Evolutionary conservation across 2,329 filamentous ascomycete genomes (phyloP).

Genomic region (Mycogone perniciosa): DNA sequence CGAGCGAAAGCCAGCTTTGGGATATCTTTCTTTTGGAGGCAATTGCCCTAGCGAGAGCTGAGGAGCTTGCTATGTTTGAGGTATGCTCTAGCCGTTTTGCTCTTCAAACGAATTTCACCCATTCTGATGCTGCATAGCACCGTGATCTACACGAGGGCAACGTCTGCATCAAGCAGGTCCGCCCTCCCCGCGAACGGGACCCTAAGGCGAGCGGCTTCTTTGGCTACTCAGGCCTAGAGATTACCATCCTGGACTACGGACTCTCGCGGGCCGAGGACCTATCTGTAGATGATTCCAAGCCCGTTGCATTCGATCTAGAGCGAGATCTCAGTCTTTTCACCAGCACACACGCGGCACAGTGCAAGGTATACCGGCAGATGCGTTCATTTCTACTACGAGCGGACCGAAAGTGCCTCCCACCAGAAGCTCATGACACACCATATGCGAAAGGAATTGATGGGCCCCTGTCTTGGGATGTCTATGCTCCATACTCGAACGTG

Average conservation of each 20-base stretch:
- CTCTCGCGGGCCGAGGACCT: conserved; percentile 51
- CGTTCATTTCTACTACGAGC: conserved; percentile 49
- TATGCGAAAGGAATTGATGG: conserved; percentile 42
- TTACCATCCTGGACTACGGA: conserved; percentile 61
- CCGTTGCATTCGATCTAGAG: conserved; percentile 54
- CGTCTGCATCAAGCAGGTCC: conserved; percentile 47
- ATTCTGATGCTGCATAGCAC: conserved; percentile 38
- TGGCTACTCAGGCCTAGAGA: conserved; percentile 55
- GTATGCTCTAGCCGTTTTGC: conserved; percentile 26
- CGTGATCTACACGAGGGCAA: conserved; percentile 62
- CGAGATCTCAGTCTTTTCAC: conserved; percentile 54
- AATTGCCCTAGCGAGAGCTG: conserved; percentile 54
- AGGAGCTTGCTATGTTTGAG: conserved; percentile 54
- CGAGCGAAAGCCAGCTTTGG: conserved; percentile 48
- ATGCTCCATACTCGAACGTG: conserved; percentile 57
- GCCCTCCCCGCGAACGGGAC: conserved; percentile 27
- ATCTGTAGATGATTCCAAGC: conserved; percentile 27
- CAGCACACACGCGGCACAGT: conserved; percentile 54
- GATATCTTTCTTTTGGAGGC: conserved; percentile 57
- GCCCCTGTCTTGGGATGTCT: conserved; percentile 47
- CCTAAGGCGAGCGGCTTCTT: conserved; percentile 35
- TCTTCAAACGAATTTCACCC: not conserved
- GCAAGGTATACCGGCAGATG: conserved; percentile 57
- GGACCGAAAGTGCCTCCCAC: conserved; percentile 44
- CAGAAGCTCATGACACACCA: conserved; percentile 39